These are phyloP conservation scores for Stephanodiscus triporus DNA, from an alignment of 108 stramenopile genomes.

Conservation along the genomic window DNA sequence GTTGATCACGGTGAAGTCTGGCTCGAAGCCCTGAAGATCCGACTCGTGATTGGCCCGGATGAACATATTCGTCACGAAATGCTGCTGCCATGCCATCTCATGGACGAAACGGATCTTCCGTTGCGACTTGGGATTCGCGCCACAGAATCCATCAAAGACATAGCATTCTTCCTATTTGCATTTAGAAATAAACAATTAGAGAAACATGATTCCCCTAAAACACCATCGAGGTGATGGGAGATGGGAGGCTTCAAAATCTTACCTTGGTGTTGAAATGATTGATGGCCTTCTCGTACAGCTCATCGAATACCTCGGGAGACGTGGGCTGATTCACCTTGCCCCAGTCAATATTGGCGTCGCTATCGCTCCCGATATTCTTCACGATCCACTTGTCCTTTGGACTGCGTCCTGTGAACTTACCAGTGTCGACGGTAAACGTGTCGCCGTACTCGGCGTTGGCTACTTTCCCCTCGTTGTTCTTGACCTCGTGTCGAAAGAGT, in stretches of 20 bases:
- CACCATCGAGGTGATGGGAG: not conserved
- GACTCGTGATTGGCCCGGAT: slow-evolving; percentile 83
- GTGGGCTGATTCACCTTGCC: slow-evolving; percentile 93
- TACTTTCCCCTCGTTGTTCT: slow-evolving; percentile 87
- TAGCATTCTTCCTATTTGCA: slow-evolving; percentile 75
- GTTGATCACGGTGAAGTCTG: slow-evolving; percentile 97
- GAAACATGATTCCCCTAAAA: not conserved
- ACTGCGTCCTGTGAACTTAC: slow-evolving; percentile 96
- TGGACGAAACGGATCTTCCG: slow-evolving; percentile 95
- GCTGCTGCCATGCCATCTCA: slow-evolving; percentile 98
- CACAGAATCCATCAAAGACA: slow-evolving; percentile 94
- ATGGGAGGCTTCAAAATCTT: not conserved
- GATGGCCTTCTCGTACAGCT: slow-evolving; percentile 92
- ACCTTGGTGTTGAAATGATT: slow-evolving; percentile 81
- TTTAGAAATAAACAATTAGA: not conserved
- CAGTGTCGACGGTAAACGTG: slow-evolving; percentile 95
- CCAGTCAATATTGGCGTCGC: slow-evolving; percentile 92
- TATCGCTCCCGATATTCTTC: slow-evolving; percentile 67
- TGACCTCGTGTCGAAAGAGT: slow-evolving; percentile 90
- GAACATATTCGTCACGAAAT: slow-evolving; percentile 97
- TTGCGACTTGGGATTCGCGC: slow-evolving; percentile 86
- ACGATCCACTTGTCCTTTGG: slow-evolving; percentile 97
- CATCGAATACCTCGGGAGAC: slow-evolving; percentile 91
- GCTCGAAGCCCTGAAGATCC: slow-evolving; percentile 84
- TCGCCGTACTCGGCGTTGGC: slow-evolving; percentile 87